phyloP scores from a whole-genome alignment of 352 stramenopile species.

The Pythium aquatile region DNA sequence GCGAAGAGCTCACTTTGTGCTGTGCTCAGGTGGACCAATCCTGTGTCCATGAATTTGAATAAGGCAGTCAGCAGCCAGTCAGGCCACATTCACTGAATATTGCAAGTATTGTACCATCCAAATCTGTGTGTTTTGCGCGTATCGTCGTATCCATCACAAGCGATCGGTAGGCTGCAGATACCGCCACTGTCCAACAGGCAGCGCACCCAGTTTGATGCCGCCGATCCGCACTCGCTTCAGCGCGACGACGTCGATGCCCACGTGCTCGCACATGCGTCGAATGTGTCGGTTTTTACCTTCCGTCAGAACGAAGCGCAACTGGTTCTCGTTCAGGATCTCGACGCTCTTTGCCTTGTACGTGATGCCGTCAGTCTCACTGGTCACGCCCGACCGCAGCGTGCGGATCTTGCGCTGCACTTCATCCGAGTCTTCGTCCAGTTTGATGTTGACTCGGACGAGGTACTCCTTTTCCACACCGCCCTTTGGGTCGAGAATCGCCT shows the following conservation, averaged over 20 bases:
- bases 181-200: conserved; percentile 76
- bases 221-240: conserved; percentile 92
- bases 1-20: not conserved
- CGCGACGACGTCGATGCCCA: conserved; percentile 88
- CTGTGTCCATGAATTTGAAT: conserved; percentile 49
- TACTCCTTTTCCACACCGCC: conserved; percentile 84
- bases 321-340: conserved; percentile 77
- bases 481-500: conserved; percentile 73
- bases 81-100: too few relatives aligned
- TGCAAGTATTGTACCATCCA: too few relatives aligned
- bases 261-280: conserved; percentile 93
- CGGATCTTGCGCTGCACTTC: conserved; percentile 36
- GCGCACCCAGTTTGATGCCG: conserved; percentile 72
- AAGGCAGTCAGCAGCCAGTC: not conserved
- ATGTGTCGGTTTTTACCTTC: conserved; percentile 97
- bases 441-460: conserved; percentile 67
- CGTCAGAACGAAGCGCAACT: conserved; percentile 88
- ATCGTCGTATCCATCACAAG: conserved; percentile 29
- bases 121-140: not conserved
- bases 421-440: conserved; percentile 42
- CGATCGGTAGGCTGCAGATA: conserved; percentile 74
- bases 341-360: conserved; percentile 78
- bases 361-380: conserved; percentile 43
- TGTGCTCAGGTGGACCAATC: conserved; percentile 38
- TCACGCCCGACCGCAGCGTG: conserved; percentile 54